phyloP scores from a whole-genome alignment of 176 grass and related monocot species.

The Triticum urartu region DNA sequence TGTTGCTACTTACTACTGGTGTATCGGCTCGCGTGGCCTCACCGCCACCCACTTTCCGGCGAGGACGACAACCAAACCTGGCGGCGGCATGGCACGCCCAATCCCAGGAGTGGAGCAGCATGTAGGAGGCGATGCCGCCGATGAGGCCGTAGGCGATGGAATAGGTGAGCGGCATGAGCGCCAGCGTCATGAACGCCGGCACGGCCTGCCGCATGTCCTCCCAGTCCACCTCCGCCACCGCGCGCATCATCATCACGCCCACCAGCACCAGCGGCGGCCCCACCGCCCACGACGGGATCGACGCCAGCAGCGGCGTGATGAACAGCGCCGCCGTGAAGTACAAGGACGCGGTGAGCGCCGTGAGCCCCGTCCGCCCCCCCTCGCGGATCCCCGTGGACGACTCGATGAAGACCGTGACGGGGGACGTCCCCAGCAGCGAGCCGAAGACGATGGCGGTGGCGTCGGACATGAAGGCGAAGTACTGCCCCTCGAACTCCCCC shows the following conservation, averaged over 20 bases:
- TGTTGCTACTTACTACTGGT: background rate
- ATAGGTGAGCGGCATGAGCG: slow-evolving; percentile 81
- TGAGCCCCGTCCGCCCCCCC: slow-evolving; percentile 67
- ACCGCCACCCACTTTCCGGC: slow-evolving; percentile 1
- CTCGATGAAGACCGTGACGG: slow-evolving; percentile 71
- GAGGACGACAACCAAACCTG: slow-evolving; percentile 15
- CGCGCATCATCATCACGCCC: slow-evolving; percentile 84
- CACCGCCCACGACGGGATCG: slow-evolving; percentile 80
- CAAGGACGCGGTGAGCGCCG: slow-evolving; percentile 53
- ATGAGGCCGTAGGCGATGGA: slow-evolving; percentile 88
- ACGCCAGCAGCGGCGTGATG: slow-evolving; percentile 75
- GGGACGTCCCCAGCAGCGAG: slow-evolving; percentile 72
- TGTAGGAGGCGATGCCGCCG: slow-evolving; percentile 66
- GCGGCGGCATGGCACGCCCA: slow-evolving; percentile 30
- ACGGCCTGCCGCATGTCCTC: slow-evolving; percentile 73
- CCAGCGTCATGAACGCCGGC: slow-evolving; percentile 76
- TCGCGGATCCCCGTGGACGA: slow-evolving; percentile 82
- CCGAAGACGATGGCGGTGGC: slow-evolving; percentile 72
- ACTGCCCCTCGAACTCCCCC: slow-evolving; percentile 79
- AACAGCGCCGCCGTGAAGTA: slow-evolving; percentile 68
- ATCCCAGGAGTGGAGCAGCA: slow-evolving; percentile 69
- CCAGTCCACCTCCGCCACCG: slow-evolving; percentile 84
- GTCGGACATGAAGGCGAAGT: slow-evolving; percentile 93
- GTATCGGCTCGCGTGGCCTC: background rate
- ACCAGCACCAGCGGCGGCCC: slow-evolving; percentile 50